Base-by-base conservation (phyloP, 257 asterid genomes). In the Ballota nigra region DNA sequence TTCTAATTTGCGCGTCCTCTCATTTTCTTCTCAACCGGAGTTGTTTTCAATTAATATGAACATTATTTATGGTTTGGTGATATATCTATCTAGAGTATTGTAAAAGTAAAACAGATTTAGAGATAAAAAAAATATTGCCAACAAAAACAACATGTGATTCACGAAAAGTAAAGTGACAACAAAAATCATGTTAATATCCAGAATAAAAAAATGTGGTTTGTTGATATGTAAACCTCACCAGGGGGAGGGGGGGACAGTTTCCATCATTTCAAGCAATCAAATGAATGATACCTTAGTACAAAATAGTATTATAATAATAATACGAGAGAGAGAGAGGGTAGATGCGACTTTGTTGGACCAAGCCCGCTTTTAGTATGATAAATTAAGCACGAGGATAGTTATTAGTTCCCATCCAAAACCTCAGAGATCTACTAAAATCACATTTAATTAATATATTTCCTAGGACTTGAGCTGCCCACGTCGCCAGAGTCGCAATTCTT, bases 381-480 rank as follows among this genome's bases (percentile, higher is more conserved):
- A 31, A 60, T 61, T n/a, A 61, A 73, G 70, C 79, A 75, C 75
- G 83, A 78, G 84, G 57, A 70, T 66, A 57, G 68, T 68, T 71
- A n/a, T n/a, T n/a, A n/a, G n/a, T n/a, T n/a, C n/a, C n/a, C n/a
- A n/a, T n/a, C n/a, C n/a, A n/a, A n/a, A n/a, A n/a, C n/a, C n/a
- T 45, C 64, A 26, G 19, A 68, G 71, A 76, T 60, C 28, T 71
- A 38, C 71, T 47, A 78, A 57, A 22, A n/a, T 4, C 12, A 3
- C 53, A 29, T 19, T 7, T 26, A 9, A 57, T 26, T 57, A 57
- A 3, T 20, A 52, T 65, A 62, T 43, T 69, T 82, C 41, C 80
- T 76, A 40, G 85, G 87, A 86, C 81, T 1, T 33, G 13, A 77
- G 41, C 52, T 55, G 57, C 70, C 82, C 85, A 86, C 85, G 82